phyloP scores from a whole-genome alignment of 805 yeast species.

The Starmerella scarabaei region DNA sequence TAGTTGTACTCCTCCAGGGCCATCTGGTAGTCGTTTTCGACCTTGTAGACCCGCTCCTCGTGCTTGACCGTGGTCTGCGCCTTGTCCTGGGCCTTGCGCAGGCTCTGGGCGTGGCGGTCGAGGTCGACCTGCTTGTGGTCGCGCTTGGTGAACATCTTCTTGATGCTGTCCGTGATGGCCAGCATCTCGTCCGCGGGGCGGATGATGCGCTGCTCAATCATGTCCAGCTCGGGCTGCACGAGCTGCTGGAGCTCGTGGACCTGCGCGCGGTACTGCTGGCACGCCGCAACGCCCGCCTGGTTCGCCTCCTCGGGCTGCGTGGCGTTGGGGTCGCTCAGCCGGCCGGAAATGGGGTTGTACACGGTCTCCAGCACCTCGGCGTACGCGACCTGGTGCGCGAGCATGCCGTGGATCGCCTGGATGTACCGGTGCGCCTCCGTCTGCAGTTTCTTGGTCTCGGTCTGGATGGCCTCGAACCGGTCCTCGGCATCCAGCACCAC shows the following conservation, averaged over 20 bases:
- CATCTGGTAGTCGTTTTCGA: conserved; percentile 76
- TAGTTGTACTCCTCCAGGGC: conserved; percentile 95
- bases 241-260: conserved; percentile 77
- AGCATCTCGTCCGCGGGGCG: conserved; percentile 85
- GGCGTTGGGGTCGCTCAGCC: conserved; percentile 78
- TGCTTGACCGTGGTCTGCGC: conserved; percentile 76
- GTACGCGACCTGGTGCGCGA: conserved; percentile 85
- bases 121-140: conserved; percentile 90
- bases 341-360: conserved; percentile 90
- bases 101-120: conserved; percentile 64
- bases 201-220: conserved; percentile 80
- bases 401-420: conserved; percentile 84
- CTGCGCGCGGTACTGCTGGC: conserved; percentile 79
- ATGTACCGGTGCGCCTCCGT: conserved; percentile 86
- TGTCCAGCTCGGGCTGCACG: conserved; percentile 81
- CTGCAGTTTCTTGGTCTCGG: conserved; percentile 75
- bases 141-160: conserved; percentile 92
- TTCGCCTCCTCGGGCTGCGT: conserved; percentile 72
- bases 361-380: conserved; percentile 93
- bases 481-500: conserved; percentile 94
- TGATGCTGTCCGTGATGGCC: conserved; percentile 63
- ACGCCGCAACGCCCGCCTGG: conserved; percentile 91
- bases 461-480: conserved; percentile 83
- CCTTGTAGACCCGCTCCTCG: conserved; percentile 78
- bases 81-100: conserved; percentile 64